Evolutionary conservation across 805 yeast species (phyloP).

Genomic region (Ogataea paradorogensis): DNA sequence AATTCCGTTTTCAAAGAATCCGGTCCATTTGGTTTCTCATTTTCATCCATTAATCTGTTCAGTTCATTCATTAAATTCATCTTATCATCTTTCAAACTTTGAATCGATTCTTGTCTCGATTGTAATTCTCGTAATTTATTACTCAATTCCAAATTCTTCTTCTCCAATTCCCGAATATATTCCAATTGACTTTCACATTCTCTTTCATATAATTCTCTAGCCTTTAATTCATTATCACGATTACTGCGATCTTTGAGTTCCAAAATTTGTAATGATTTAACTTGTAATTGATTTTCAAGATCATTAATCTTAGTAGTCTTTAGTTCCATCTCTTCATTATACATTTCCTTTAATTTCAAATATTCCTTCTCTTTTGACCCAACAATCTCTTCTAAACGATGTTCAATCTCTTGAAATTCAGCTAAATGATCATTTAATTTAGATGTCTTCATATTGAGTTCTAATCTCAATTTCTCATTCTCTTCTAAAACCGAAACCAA

Average conservation of each 20-base stretch:
- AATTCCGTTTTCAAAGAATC: no score
- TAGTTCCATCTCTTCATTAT: not conserved
- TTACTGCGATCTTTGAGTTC: slow-evolving; percentile 7
- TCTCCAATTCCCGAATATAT: slow-evolving; percentile 47
- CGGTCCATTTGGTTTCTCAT: no score
- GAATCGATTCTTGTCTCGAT: slow-evolving; percentile 43
- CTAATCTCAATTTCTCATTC: slow-evolving; percentile 2
- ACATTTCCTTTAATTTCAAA: not conserved
- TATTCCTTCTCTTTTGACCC: not conserved
- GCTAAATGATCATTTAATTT: slow-evolving; percentile 5
- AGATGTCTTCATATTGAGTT: slow-evolving; percentile 5
- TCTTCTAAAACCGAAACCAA: not conserved
- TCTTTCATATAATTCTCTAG: slow-evolving; percentile 31
- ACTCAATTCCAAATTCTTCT: slow-evolving; percentile 50
- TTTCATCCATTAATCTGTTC: slow-evolving; percentile 16
- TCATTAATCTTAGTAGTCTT: slow-evolving; percentile 22
- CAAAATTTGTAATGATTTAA: slow-evolving; percentile 12
- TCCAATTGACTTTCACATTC: slow-evolving; percentile 39
- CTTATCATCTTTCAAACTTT: slow-evolving; percentile 31
- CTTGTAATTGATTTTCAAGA: slow-evolving; percentile 16
- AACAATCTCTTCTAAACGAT: slow-evolving; percentile 6
- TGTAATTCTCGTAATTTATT: slow-evolving; percentile 50
- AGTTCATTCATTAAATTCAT: slow-evolving; percentile 15
- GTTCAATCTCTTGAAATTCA: not conserved
- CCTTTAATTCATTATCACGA: slow-evolving; percentile 27